Evolutionary conservation across 2,329 filamentous ascomycete species (phyloP).

Genomic region (Colletotrichum cereale): DNA sequence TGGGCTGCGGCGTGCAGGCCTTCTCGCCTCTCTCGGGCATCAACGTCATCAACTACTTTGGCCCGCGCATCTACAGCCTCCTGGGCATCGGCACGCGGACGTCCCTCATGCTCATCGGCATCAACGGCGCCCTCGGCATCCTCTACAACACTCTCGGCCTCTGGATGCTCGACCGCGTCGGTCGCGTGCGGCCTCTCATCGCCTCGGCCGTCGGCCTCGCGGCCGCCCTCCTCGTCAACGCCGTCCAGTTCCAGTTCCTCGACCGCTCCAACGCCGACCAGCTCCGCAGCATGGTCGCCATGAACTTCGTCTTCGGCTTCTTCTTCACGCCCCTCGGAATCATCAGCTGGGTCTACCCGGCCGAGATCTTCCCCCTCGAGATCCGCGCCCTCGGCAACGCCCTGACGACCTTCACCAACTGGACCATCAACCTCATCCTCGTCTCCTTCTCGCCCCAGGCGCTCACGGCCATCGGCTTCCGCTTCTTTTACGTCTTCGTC

Average conservation of each 20-base stretch:
- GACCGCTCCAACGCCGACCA: constrained; percentile 44
- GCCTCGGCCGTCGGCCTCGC: constrained; percentile 50
- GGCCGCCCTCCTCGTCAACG: constrained; percentile 47
- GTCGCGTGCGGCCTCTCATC: constrained; percentile 62
- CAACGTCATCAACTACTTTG: constrained; percentile 57
- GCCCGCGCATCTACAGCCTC: constrained; percentile 55
- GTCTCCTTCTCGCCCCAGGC: constrained; percentile 62
- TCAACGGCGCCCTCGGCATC: constrained; percentile 62
- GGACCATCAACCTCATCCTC: constrained; percentile 57
- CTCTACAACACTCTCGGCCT: constrained; percentile 62
- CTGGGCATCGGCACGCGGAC: constrained; percentile 58
- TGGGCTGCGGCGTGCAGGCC: constrained; percentile 62
- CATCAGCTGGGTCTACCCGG: constrained; percentile 56
- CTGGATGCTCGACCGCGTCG: constrained; percentile 58
- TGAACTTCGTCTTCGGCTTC: constrained; percentile 52
- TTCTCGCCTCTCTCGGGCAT: constrained; percentile 56
- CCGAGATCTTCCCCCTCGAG: constrained; percentile 55
- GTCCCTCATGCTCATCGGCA: constrained; percentile 63
- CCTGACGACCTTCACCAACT: constrained; percentile 48
- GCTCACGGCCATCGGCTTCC: constrained; percentile 56
- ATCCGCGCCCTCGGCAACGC: constrained; percentile 47
- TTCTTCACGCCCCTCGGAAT: constrained; percentile 54
- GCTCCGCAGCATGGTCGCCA: constrained; percentile 48
- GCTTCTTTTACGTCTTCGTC: constrained; percentile 55
- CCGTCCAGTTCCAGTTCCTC: constrained; percentile 46